phyloP scores from a whole-genome alignment of 1,284 basidiomycete species.

The Phenoliferia sp. region DNA sequence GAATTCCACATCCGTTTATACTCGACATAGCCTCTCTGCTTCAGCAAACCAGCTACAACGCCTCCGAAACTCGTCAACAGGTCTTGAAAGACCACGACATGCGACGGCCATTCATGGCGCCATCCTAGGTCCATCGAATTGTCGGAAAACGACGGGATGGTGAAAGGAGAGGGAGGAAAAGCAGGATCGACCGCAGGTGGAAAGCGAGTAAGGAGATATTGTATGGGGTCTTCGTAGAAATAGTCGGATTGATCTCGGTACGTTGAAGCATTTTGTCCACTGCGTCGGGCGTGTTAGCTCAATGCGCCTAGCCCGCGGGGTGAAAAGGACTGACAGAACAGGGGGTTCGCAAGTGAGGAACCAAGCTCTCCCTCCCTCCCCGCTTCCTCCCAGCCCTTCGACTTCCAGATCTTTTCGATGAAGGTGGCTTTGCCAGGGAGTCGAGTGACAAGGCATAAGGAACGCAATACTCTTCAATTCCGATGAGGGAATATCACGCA shows the following conservation, averaged over 20 bases:
- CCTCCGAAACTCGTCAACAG: slow-evolving; percentile 49
- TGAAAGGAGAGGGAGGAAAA: slow-evolving; percentile 63
- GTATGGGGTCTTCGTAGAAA: slow-evolving; percentile 70
- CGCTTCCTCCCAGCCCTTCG: slow-evolving; percentile 24
- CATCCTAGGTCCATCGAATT: slow-evolving; percentile 48
- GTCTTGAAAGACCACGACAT: slow-evolving; percentile 72
- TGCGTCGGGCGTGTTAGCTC: slow-evolving; percentile 37
- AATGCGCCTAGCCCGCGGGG: not conserved
- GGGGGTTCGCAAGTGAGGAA: slow-evolving; percentile 88
- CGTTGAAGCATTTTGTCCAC: slow-evolving; percentile 50
- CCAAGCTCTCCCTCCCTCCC: slow-evolving; percentile 59
- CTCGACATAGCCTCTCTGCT: slow-evolving; percentile 59
- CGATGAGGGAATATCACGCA: slow-evolving; percentile 21
- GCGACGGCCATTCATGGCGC: slow-evolving; percentile 71
- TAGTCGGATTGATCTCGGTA: slow-evolving; percentile 79
- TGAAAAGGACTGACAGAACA: slow-evolving; percentile 52
- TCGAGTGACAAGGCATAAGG: slow-evolving; percentile 97
- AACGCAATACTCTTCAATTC: slow-evolving; percentile 64
- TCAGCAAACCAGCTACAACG: slow-evolving; percentile 51
- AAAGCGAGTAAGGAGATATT: slow-evolving; percentile 63
- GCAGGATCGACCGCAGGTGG: slow-evolving; percentile 56
- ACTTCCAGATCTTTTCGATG: slow-evolving; percentile 58
- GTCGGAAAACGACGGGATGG: slow-evolving; percentile 56
- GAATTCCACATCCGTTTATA: slow-evolving; percentile 62
- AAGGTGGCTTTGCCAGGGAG: slow-evolving; percentile 85